A percentile compares a stretch with the other conserved stretches of the same genome.
Evolutionary conservation across 148 eudicot genomes (phyloP).

Genomic region (Vaccinium macrocarpon): DNA sequence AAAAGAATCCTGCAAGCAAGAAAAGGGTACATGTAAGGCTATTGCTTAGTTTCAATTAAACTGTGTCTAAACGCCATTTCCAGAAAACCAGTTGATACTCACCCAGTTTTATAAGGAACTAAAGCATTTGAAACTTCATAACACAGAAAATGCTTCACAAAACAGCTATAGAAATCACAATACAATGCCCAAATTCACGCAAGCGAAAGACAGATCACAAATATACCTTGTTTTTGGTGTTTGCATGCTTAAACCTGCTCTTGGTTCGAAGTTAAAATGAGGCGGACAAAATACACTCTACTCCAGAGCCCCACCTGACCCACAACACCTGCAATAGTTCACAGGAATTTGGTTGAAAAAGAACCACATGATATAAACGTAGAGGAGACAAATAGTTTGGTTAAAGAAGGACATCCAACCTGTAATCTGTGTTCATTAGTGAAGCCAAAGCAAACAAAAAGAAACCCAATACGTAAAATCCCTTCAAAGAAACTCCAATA

Average conservation of each 20-base stretch:
- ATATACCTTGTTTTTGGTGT: constrained; percentile 69
- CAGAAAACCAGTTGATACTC: background rate
- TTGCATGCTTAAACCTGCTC: constrained; percentile 59
- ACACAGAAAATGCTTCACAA: background rate
- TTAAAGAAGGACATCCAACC: constrained; percentile 19
- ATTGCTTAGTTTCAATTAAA: background rate
- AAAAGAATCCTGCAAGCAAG: background rate
- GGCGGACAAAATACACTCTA: constrained; percentile 16
- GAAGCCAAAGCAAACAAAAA: constrained; percentile 27
- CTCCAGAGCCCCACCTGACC: constrained; percentile 38
- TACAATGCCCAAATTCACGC: background rate
- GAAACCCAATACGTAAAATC: constrained; percentile 35
- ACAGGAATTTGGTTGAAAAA: constrained; percentile 26
- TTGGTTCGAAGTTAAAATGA: constrained; percentile 13
- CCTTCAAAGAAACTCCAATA: constrained; percentile 77
- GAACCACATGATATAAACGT: constrained; percentile 20
- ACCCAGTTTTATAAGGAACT: background rate
- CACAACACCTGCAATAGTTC: constrained; percentile 33
- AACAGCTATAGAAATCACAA: background rate
- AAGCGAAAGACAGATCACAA: background rate
- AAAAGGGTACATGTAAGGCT: background rate
- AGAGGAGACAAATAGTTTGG: constrained; percentile 25
- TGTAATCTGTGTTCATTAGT: constrained; percentile 25
- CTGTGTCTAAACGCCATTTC: background rate
- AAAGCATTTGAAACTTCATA: constrained; percentile 1